Evolutionary conservation across 164 flowering plant genomes (phyloP), one percentile per base, ranked within the genome.

Genomic region (Annona squamosa): DNA sequence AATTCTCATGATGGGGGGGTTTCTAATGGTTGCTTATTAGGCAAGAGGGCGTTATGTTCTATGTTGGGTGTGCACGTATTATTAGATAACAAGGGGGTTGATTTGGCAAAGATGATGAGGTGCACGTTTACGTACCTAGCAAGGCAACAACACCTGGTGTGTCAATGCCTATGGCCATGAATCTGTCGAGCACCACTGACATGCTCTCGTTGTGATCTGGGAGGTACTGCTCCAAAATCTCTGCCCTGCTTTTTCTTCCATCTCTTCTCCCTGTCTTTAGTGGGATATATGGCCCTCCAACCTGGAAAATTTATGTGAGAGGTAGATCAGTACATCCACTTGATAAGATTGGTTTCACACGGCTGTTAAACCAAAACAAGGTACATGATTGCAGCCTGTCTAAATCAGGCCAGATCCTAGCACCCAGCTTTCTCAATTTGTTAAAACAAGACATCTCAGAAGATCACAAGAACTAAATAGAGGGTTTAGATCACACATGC

Each of bases 181-280:
- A 95, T 73, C 87, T 87, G 3, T 90, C 96, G 64, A 95, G 96
- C 46, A 93, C 99, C 19, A 85, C 87, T n/a, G 89, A 83, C 76
- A 95, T 86, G 89, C 93, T 90, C 78, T 95, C 99, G 67, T 95
- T 95, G 88, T 95, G 99, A 79, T 95, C 99, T 1, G 98, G 99
- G 4, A 95, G 93, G 80, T 88, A 89, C 67, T 91, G 79, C 79
- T 93, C 99, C 4, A 95, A 74, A 6, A 93, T 71, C 18, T 89
- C 93, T 16, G 96, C 93, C 73, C 99, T 81, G 89, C 98, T 95
- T 79, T 74, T 95, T 76, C 98, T 87, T 0, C 98, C 97, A 83
- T 95, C 99, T 75, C 99, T 93, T 84, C 99, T 90, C 64, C 99
- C 99, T 5, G 99, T 95, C 73, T 90, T 95, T 0, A 95, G 86